These are phyloP conservation scores for Corylus americana DNA, from an alignment of 306 rosid genomes.

Conservation along the genomic window DNA sequence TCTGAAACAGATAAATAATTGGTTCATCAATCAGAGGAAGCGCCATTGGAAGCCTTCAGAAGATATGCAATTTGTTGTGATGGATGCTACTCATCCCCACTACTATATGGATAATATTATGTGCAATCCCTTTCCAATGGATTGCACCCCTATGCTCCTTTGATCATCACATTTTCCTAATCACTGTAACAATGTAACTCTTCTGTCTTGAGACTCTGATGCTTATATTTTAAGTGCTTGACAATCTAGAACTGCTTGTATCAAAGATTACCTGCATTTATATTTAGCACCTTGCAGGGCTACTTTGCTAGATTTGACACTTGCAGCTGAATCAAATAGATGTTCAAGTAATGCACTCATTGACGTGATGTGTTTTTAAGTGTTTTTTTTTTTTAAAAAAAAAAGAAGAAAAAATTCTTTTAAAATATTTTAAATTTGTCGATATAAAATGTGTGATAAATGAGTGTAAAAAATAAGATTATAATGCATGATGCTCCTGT, in stretches of 20 bases:
- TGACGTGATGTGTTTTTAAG: too few species aligned
- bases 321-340: background rate
- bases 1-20: slow-evolving; percentile 55
- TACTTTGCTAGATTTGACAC: slow-evolving; percentile 1
- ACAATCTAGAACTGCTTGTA: background rate
- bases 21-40: slow-evolving; percentile 59
- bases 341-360: too few species aligned
- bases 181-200: background rate
- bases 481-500: too few species aligned
- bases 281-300: background rate
- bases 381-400: too few species aligned
- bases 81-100: slow-evolving; percentile 41
- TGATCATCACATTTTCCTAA: slow-evolving; percentile 3
- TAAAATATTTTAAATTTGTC: too few species aligned
- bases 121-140: slow-evolving; percentile 44
- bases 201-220: background rate
- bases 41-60: slow-evolving; percentile 62
- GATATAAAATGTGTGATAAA: too few species aligned
- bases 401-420: too few species aligned
- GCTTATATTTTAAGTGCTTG: background rate
- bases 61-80: slow-evolving; percentile 42
- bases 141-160: slow-evolving; percentile 39
- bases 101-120: slow-evolving; percentile 38
- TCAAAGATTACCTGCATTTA: background rate
- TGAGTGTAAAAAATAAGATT: too few species aligned